A percentile compares a stretch with the other conserved stretches of the same genome.
phyloP scores from a whole-genome alignment of 2,329 filamentous ascomycete species.

The Cladosporium sp. region DNA sequence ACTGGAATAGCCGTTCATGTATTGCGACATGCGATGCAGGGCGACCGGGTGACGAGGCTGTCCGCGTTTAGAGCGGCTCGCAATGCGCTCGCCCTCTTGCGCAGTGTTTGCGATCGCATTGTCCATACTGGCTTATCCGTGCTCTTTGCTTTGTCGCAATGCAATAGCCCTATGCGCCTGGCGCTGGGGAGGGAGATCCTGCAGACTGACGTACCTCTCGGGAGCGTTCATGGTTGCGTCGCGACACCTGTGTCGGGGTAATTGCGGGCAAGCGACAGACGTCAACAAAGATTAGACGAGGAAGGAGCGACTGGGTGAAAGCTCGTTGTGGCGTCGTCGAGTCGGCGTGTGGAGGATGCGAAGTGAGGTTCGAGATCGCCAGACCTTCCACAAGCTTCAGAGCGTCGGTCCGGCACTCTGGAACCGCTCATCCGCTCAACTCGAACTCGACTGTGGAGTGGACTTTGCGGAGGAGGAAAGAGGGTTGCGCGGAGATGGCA shows the following conservation, averaged over 20 bases:
- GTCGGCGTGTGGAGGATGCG: neutral
- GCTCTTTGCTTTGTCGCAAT: slow-evolving; percentile 1
- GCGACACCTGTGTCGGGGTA: slow-evolving; percentile 7
- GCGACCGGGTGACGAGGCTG: neutral
- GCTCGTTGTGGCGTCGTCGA: neutral
- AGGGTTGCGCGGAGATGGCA: slow-evolving; percentile 9
- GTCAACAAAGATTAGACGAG: neutral
- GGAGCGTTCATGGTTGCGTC: slow-evolving; percentile 48
- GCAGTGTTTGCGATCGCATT: neutral
- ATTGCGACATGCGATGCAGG: neutral
- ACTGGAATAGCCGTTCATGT: neutral
- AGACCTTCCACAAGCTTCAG: neutral
- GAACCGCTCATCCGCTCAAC: neutral
- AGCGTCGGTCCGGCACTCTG: neutral
- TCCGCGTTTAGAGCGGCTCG: neutral
- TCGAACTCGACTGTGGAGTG: neutral
- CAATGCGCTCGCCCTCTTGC: neutral
- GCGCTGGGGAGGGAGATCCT: neutral
- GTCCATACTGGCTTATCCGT: neutral
- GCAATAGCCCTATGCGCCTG: neutral
- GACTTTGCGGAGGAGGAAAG: neutral
- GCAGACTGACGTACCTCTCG: slow-evolving; percentile 43
- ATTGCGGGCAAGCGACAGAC: neutral
- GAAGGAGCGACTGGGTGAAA: slow-evolving; percentile 7
- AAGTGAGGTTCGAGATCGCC: slow-evolving; percentile 8